phyloP scores from a whole-genome alignment of 495 filamentous ascomycete species.

The Penicillium egyptiacum region DNA sequence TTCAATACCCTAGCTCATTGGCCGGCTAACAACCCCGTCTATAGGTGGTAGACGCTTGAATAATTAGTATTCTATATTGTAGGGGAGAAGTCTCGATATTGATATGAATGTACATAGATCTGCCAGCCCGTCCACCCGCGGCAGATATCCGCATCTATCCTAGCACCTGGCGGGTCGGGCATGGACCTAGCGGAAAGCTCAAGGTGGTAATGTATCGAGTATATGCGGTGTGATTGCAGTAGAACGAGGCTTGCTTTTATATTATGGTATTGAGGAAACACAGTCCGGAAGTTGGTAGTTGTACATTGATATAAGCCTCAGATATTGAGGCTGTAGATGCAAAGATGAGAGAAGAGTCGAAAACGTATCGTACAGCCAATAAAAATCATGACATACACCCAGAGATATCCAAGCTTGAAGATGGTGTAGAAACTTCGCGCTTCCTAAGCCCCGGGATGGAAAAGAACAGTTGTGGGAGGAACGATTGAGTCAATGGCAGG shows the following conservation, averaged over 20 bases:
- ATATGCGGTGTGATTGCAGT: neutral
- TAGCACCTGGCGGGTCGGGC: too few relatives aligned
- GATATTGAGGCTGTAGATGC: conserved; percentile 1
- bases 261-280: conserved; percentile 3
- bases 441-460: neutral
- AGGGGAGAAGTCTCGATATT: neutral
- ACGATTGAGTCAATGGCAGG: neutral
- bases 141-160: too few relatives aligned
- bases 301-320: conserved; percentile 12
- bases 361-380: conserved; percentile 30
- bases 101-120: neutral
- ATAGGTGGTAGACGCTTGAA: too few relatives aligned
- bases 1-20: neutral
- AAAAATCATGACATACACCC: conserved; percentile 14
- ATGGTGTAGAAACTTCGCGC: neutral
- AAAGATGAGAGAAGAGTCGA: neutral
- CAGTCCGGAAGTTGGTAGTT: neutral
- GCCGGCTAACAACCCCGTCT: too few relatives aligned
- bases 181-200: conserved; percentile 8
- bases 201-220: neutral
- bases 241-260: neutral
- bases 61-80: too few relatives aligned
- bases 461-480: neutral
- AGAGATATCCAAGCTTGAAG: neutral
- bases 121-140: neutral